Base-by-base conservation (phyloP, 1,284 basidiomycete species). In the Peniophora sp. region DNA sequence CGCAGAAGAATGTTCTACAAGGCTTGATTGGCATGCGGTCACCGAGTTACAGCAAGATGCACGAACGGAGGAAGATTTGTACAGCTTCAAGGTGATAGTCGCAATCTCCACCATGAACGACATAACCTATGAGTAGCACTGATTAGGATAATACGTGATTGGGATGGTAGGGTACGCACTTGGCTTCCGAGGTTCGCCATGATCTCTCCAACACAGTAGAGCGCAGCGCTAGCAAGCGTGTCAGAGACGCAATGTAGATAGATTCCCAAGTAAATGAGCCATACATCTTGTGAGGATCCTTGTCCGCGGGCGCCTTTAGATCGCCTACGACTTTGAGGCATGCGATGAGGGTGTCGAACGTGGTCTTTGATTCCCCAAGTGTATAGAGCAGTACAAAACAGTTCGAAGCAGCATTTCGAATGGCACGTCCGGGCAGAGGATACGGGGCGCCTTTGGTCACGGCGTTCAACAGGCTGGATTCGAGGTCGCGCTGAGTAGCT, bases 71-170 rank as follows among this genome's bases (percentile, higher is more conserved):
- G 88, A 92, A 12, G 83, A 81, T 54, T 80, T 83, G 55, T 80
- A 74, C 0, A 83, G 79, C 65, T 84, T 89, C 47, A 89, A 64
- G 0, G 83, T 74, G 0, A 81, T 71, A 1, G 75, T 70, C 17
- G 81, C 72, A 35, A 95, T 88, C 63, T 97, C 95, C 44, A 85
- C 78, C 81, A 94, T 89, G 59, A 93, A 86, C 0, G 92, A 96
- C 94, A 97, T 97, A 65, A 94, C 85, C 87, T 97, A 58, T 11
- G 52, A 32, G 16, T 11, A 48, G 19, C 36, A 24, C 34, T 56
- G 5, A 55, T 51, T 39, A 22, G 55, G 23, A n/a, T 11, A 17
- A 38, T 8, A 5, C 9, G n/a, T 35, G 50, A 27, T 14, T 22
- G 3, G 19, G 22, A n/a, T 50, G 38, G 11, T 32, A 46, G 47